phyloP scores from a whole-genome alignment of 2,329 filamentous ascomycete genomes.

The Pestalotiopsis sp. region DNA sequence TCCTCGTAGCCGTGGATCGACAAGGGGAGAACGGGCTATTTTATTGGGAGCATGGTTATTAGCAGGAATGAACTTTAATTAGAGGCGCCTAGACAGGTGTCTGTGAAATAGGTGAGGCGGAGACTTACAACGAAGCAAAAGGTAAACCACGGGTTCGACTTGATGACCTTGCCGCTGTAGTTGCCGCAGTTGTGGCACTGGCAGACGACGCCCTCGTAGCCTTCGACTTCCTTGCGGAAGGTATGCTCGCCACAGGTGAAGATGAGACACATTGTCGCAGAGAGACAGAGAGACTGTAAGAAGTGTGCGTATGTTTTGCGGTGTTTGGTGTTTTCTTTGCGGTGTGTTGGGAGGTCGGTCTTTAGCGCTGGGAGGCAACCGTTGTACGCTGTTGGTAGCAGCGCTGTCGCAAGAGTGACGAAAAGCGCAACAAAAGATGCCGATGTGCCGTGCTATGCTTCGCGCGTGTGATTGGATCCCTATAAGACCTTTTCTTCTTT shows the following conservation, averaged over 20 bases:
- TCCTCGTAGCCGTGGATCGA: conserved; percentile 68
- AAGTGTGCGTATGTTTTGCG: background rate
- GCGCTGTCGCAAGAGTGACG: no score
- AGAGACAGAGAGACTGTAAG: background rate
- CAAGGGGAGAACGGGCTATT: conserved; percentile 70
- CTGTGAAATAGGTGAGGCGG: background rate
- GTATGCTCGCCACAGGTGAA: conserved; percentile 65
- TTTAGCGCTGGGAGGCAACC: no score
- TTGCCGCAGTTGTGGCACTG: conserved; percentile 71
- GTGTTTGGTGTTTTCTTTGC: no score
- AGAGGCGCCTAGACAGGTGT: no score
- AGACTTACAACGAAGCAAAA: conserved; percentile 71
- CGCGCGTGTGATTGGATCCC: background rate
- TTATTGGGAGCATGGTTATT: background rate
- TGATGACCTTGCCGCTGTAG: conserved; percentile 61
- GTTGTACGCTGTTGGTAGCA: no score
- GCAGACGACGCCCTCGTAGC: conserved; percentile 63
- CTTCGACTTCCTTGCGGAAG: conserved; percentile 59
- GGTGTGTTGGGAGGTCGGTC: no score
- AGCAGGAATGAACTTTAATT: background rate
- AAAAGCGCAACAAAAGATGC: no score
- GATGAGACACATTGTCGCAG: conserved; percentile 57
- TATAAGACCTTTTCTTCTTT: background rate
- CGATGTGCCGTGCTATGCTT: background rate
- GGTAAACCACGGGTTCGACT: conserved; percentile 74